Evolutionary conservation across 1,284 basidiomycete species (phyloP).

Genomic region (Cystobasidiaceae sp.): DNA sequence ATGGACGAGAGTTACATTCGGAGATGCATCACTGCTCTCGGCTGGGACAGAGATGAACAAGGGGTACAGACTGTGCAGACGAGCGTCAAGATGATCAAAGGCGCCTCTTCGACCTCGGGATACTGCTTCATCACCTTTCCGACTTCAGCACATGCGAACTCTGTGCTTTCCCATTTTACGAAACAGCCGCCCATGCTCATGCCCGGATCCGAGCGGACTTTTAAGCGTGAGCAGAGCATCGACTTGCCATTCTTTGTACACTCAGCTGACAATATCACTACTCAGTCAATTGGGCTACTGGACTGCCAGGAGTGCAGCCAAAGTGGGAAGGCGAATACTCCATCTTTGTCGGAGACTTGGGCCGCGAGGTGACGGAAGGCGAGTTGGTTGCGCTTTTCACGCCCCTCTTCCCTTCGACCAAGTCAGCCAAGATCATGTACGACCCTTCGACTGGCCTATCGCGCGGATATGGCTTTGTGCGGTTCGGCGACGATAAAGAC

Average conservation of each 20-base stretch:
- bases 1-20: slow-evolving; percentile 86
- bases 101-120: slow-evolving; percentile 62
- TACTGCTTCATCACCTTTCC: slow-evolving; percentile 82
- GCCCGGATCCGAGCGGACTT: slow-evolving; percentile 47
- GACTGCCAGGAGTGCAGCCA: slow-evolving; percentile 46
- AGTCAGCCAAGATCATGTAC: slow-evolving; percentile 84
- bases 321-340: slow-evolving; percentile 65
- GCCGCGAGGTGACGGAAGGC: slow-evolving; percentile 80
- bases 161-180: slow-evolving; percentile 64
- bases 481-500: slow-evolving; percentile 78
- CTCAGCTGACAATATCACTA: slow-evolving; percentile 48
- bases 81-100: slow-evolving; percentile 51
- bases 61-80: slow-evolving; percentile 6
- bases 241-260: slow-evolving; percentile 52
- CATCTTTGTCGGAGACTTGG: slow-evolving; percentile 84
- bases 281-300: slow-evolving; percentile 69
- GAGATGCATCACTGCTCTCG: slow-evolving; percentile 43
- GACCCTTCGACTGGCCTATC: slow-evolving; percentile 83
- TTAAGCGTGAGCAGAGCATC: slow-evolving; percentile 38
- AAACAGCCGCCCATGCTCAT: slow-evolving; percentile 57
- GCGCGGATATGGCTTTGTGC: slow-evolving; percentile 80
- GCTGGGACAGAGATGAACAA: slow-evolving; percentile 22
- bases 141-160: slow-evolving; percentile 62
- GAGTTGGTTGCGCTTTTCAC: slow-evolving; percentile 71
- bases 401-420: slow-evolving; percentile 75